Evolutionary conservation across 2,329 filamentous ascomycete genomes (phyloP), one percentile per base, ranked within the genome.

Genomic region (Diaporthe sp.): DNA sequence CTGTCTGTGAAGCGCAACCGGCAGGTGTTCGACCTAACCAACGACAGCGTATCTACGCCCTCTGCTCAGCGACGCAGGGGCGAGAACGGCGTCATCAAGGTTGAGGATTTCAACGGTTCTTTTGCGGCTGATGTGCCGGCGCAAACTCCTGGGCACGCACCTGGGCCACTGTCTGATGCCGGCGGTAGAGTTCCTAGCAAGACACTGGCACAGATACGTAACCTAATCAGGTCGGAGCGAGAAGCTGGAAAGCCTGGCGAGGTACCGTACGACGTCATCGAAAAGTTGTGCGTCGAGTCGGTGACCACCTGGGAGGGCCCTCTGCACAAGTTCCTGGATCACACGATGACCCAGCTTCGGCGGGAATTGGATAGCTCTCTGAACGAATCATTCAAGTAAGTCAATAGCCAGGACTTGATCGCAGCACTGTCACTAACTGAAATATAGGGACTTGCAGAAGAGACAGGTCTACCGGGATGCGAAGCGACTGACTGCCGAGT

Each of bases 231-330:
- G 25, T 83, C 85, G 5, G 89, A 90, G 17, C 89, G 88, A 37
- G 86, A 86, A 25, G 88, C 90, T 0, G 91, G 92, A 0, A 86
- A 92, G 78, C 91, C 91, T 0, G 88, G 89, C 9, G 86, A 91
- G 0, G 88, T 91, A 0, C 89, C 92, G 0, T 87, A 89, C 0
- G 89, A 90, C 51, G 91, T 93, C 0, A 91, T 92, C 31, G 88
- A 92, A 39, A 85, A 86, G 0, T 85, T 94, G 22, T 91, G 89
- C 61, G 84, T 87, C 22, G 83, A 89, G n/a, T 88, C 89, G 0
- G 88, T 94, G 1, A 80, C 82, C 10, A 88, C 90, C 1, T 94
- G 93, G 93, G 80, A 86, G 1, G 79, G 79, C 0, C 91, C 91
- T 0, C 85, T 92, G 62, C 80, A 86, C 0, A 84, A 79, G 0